Percentiles rank a stretch among this genome's conserved stretches.
phyloP scores from a whole-genome alignment of 139 green algal genomes.

The Diplosphaera chodatii region DNA sequence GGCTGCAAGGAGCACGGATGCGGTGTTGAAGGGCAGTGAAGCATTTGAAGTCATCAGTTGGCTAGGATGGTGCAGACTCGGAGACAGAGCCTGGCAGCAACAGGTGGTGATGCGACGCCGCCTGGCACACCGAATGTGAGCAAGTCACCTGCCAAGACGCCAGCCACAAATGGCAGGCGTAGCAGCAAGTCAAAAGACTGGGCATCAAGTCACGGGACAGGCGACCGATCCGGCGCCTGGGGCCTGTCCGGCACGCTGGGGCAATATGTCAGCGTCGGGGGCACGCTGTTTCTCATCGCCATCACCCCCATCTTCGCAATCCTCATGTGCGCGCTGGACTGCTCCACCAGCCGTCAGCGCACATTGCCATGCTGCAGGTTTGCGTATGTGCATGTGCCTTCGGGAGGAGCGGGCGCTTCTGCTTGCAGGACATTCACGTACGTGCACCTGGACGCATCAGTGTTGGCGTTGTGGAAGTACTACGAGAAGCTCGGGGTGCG shows the following conservation, averaged over 20 bases:
- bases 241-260: constrained; percentile 26
- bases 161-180: background rate
- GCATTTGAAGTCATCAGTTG: no score
- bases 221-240: constrained; percentile 17
- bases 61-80: background rate
- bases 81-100: background rate
- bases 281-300: constrained; percentile 29
- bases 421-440: constrained; percentile 30
- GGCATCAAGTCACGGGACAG: constrained; percentile 21
- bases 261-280: constrained; percentile 10
- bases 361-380: no score
- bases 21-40: no score
- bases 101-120: no score
- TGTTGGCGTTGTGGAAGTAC: constrained; percentile 11
- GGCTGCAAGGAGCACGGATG: no score
- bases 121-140: no score
- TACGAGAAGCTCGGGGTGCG: background rate
- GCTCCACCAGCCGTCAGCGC: background rate
- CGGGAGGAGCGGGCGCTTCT: no score
- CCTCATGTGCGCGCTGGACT: constrained; percentile 28
- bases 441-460: constrained; percentile 23
- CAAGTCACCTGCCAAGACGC: background rate
- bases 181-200: constrained; percentile 15
- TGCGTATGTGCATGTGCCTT: no score
- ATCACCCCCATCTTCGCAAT: constrained; percentile 29